Percentiles rank a stretch among this genome's conserved stretches.
Conservation (phyloP, 805 yeast species). For the Saccharomycopsis oosterbeekiorum region DNA sequence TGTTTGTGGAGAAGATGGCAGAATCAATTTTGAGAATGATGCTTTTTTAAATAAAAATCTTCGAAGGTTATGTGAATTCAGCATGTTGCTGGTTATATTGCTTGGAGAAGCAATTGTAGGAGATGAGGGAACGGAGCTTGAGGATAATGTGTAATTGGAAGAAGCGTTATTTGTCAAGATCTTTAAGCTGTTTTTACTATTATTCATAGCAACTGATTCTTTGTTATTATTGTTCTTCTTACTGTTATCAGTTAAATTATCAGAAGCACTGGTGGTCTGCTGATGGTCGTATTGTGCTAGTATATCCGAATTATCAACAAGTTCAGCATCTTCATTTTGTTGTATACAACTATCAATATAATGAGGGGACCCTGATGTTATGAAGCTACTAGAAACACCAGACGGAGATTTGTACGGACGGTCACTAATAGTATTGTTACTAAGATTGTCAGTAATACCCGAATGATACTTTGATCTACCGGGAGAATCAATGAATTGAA, state of each 20-base stretch:
- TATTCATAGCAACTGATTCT: not conserved
- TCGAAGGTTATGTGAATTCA: not conserved
- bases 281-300: not conserved
- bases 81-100: not conserved
- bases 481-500: conserved; percentile 15
- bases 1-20: not conserved
- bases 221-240: not conserved
- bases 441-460: not conserved
- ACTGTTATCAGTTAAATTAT: not conserved
- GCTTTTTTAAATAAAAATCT: not conserved
- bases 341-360: not conserved
- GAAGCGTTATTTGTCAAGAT: not conserved
- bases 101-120: not conserved
- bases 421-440: not conserved
- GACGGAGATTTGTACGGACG: not conserved
- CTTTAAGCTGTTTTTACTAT: not conserved
- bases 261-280: not conserved
- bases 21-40: not conserved
- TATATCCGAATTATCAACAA: not conserved
- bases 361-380: not conserved
- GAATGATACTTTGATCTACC: conserved; percentile 3
- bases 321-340: not conserved
- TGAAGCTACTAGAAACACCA: not conserved
- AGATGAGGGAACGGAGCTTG: not conserved
- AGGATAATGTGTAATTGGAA: not conserved